phyloP scores from a whole-genome alignment of 2,329 filamentous ascomycete genomes.

The Colletotrichum shisoi region DNA sequence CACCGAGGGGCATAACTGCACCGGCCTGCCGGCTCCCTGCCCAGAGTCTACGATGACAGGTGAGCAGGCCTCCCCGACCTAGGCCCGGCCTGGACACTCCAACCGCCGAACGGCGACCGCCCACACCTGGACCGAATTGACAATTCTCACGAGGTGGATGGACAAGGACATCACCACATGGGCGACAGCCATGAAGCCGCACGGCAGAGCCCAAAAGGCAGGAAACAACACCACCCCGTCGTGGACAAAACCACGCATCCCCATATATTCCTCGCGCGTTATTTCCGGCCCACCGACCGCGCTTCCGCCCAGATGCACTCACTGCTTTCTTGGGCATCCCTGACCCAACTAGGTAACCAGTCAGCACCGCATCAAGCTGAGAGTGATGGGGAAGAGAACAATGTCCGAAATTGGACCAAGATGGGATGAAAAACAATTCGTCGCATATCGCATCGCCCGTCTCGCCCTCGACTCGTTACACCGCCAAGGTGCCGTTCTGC shows the following conservation, averaged over 20 bases:
- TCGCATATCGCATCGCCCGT: neutral
- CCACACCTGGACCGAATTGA: neutral
- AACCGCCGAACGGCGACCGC: slow-evolving; percentile 10
- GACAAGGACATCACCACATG: slow-evolving; percentile 14
- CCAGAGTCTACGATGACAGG: neutral
- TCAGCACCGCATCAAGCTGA: no score
- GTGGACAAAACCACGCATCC: slow-evolving; percentile 16
- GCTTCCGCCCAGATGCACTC: no score
- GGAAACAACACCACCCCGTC: slow-evolving; percentile 5
- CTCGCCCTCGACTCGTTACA: slow-evolving; percentile 27
- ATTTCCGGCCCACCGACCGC: slow-evolving; percentile 2
- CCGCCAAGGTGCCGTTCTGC: slow-evolving; percentile 34
- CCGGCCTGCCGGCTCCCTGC: slow-evolving; percentile 10
- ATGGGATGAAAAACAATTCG: no score
- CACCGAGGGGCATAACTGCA: slow-evolving; percentile 6
- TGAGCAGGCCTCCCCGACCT: slow-evolving; percentile 8
- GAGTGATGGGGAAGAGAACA: no score
- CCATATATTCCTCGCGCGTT: slow-evolving; percentile 15
- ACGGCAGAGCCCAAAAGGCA: no score
- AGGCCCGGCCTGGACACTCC: neutral
- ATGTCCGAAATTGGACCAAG: no score
- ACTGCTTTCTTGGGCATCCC: no score
- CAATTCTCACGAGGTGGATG: neutral
- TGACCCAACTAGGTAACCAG: no score
- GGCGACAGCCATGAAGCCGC: slow-evolving; percentile 7